Conservation (phyloP, 345 rosid species). For the Toxicodendron radicans region DNA sequence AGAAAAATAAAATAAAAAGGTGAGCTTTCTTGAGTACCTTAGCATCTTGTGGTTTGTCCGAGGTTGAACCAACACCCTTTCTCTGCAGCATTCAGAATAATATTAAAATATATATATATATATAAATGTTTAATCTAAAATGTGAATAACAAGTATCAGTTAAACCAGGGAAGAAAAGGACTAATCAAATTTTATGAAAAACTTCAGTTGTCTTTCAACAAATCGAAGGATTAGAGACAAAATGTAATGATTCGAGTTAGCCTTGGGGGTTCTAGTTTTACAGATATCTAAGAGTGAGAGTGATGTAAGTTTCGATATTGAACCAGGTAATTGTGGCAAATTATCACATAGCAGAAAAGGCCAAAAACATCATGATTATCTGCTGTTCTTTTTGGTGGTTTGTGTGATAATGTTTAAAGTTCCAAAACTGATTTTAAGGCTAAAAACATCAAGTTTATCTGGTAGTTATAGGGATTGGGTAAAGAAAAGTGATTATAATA, state of each 20-base stretch:
- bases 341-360: neutral
- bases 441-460: slow-evolving; percentile 23
- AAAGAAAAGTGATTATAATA: slow-evolving; percentile 26
- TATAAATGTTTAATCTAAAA: neutral
- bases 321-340: slow-evolving; percentile 20
- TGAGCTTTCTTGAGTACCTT: slow-evolving; percentile 48
- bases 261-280: slow-evolving; percentile 15
- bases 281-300: slow-evolving; percentile 14
- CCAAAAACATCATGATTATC: slow-evolving; percentile 36
- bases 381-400: slow-evolving; percentile 10
- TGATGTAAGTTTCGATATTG: slow-evolving; percentile 27
- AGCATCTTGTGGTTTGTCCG: slow-evolving; percentile 87
- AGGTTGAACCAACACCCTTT: slow-evolving; percentile 60
- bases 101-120: neutral
- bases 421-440: slow-evolving; percentile 26
- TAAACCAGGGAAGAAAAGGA: too few relatives aligned
- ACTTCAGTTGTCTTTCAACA: too few relatives aligned
- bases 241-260: slow-evolving; percentile 15
- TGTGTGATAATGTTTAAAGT: slow-evolving; percentile 1
- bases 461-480: slow-evolving; percentile 45
- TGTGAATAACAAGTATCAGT: too few relatives aligned
- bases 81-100: slow-evolving; percentile 56
- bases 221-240: neutral
- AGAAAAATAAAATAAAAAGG: slow-evolving; percentile 7
- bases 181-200: too few relatives aligned